phyloP scores from a whole-genome alignment of 2,329 filamentous ascomycete species.

The Penicillium oxalicum region DNA sequence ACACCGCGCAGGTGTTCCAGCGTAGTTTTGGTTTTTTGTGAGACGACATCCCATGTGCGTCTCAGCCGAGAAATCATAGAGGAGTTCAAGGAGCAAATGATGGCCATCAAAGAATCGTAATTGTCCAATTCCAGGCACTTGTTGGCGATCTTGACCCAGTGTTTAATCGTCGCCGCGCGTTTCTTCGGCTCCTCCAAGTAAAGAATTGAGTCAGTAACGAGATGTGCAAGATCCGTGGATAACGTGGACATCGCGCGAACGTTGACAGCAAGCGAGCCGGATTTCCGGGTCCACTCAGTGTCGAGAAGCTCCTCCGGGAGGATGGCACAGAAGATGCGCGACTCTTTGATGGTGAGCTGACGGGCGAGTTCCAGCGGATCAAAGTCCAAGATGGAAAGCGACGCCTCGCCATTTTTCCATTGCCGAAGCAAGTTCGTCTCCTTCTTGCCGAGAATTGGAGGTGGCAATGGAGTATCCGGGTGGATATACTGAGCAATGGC shows the following conservation, averaged over 20 bases:
- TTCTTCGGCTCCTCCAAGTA: constrained; percentile 87
- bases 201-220: constrained; percentile 89
- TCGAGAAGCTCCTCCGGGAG: constrained; percentile 85
- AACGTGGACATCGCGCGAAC: constrained; percentile 91
- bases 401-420: constrained; percentile 66
- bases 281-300: constrained; percentile 90
- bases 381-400: constrained; percentile 77
- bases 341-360: constrained; percentile 88
- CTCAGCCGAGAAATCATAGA: constrained; percentile 83
- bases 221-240: constrained; percentile 84
- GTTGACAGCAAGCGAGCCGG: constrained; percentile 71
- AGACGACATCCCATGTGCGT: constrained; percentile 87
- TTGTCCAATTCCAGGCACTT: constrained; percentile 87
- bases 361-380: constrained; percentile 85
- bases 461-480: constrained; percentile 65
- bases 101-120: constrained; percentile 94
- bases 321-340: constrained; percentile 84
- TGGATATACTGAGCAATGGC: constrained; percentile 65
- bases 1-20: constrained; percentile 75
- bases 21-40: constrained; percentile 71
- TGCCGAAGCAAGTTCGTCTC: constrained; percentile 66
- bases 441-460: constrained; percentile 65
- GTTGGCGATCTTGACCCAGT: constrained; percentile 93
- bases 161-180: constrained; percentile 83
- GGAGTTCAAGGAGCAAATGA: constrained; percentile 88